Conservation (phyloP, 805 yeast species). For the Lachancea kluyveri region DNA sequence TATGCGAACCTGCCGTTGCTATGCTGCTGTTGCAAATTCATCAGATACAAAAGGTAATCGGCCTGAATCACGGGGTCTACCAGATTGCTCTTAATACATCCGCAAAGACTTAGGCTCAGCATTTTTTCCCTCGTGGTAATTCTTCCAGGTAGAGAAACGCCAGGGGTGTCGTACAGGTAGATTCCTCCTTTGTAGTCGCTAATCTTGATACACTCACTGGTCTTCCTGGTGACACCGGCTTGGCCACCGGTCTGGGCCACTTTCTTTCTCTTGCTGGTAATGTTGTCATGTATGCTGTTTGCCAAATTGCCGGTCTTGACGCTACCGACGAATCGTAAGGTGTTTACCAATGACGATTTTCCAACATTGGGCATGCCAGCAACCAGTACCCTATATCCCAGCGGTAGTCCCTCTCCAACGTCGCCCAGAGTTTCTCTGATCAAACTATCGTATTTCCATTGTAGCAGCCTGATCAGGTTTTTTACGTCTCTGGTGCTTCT, state of each 20-base stretch:
- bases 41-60: constrained; percentile 69
- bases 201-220: constrained; percentile 70
- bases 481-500: constrained; percentile 44
- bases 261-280: constrained; percentile 35
- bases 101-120: constrained; percentile 67
- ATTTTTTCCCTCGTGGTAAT: constrained; percentile 60
- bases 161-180: constrained; percentile 84
- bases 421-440: constrained; percentile 6
- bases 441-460: constrained; percentile 37
- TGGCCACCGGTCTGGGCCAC: constrained; percentile 82
- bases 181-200: constrained; percentile 51
- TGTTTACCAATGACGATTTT: constrained; percentile 79
- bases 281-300: constrained; percentile 8
- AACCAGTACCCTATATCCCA: constrained; percentile 71
- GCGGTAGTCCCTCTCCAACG: constrained; percentile 54
- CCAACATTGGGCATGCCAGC: constrained; percentile 99
- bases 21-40: constrained; percentile 56
- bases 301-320: constrained; percentile 15
- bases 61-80: constrained; percentile 83
- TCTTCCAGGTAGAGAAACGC: constrained; percentile 72
- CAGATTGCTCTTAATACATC: constrained; percentile 62
- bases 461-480: constrained; percentile 44
- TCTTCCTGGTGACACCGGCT: constrained; percentile 84
- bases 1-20: constrained; percentile 9
- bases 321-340: constrained; percentile 44